Conservation (phyloP, 2,329 filamentous ascomycete genomes). For the Aspergillus tamarii region DNA sequence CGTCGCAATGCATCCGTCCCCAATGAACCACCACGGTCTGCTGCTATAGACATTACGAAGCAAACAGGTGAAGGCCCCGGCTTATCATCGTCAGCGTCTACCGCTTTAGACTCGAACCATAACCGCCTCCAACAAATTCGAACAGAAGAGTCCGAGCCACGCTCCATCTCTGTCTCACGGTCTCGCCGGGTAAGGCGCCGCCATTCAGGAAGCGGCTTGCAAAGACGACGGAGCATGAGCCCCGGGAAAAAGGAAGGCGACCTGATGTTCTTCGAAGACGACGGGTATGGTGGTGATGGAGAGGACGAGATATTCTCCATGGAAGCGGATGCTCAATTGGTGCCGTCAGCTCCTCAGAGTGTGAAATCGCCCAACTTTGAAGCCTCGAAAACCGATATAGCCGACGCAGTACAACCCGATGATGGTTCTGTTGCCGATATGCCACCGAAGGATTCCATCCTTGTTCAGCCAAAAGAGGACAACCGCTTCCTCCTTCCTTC, state of each 20-base stretch:
- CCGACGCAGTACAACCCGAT: not conserved
- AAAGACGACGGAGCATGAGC: slow-evolving; percentile 73
- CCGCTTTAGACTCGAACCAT: slow-evolving; percentile 38
- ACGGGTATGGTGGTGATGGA: slow-evolving; percentile 79
- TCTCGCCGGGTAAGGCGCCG: slow-evolving; percentile 59
- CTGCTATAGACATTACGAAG: slow-evolving; percentile 33
- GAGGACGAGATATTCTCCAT: slow-evolving; percentile 72
- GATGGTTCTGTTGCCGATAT: not conserved
- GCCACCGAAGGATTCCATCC: slow-evolving; percentile 8
- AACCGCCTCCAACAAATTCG: slow-evolving; percentile 38
- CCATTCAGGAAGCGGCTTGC: slow-evolving; percentile 84
- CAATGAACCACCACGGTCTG: slow-evolving; percentile 25
- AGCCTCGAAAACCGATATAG: slow-evolving; percentile 7
- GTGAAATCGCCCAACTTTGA: slow-evolving; percentile 20
- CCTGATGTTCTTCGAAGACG: slow-evolving; percentile 88
- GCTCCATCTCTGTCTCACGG: slow-evolving; percentile 33
- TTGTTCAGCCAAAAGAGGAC: slow-evolving; percentile 20
- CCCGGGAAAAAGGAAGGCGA: slow-evolving; percentile 72
- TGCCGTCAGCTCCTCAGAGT: slow-evolving; percentile 13
- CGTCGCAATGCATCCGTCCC: slow-evolving; percentile 24
- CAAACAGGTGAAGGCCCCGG: slow-evolving; percentile 30
- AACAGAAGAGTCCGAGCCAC: slow-evolving; percentile 51
- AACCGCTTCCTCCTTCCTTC: slow-evolving; percentile 53
- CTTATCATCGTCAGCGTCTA: slow-evolving; percentile 44
- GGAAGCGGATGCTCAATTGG: slow-evolving; percentile 56